Conservation (phyloP, 2,329 filamentous ascomycete species). For the Colletotrichum navitas region DNA sequence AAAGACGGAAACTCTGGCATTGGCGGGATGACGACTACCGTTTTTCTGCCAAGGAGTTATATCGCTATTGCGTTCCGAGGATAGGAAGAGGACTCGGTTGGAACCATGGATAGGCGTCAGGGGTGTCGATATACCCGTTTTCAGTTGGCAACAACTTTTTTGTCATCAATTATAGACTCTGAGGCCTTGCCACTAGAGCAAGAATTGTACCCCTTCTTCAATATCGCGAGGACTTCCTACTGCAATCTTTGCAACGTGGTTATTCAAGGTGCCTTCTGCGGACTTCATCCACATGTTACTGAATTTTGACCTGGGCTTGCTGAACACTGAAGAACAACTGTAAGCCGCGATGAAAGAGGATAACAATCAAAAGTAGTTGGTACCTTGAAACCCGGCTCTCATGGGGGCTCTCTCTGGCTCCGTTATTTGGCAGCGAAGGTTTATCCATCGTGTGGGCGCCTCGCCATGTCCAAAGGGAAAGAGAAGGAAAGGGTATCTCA, state of each 20-base stretch:
- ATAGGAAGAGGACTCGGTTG: slow-evolving; percentile 8
- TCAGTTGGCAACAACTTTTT: slow-evolving; percentile 6
- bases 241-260: not conserved
- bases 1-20: not conserved
- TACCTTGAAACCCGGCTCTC: not conserved
- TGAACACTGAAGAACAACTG: not conserved
- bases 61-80: slow-evolving; percentile 9
- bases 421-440: not conserved
- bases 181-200: not conserved
- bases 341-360: not conserved
- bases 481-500: not conserved
- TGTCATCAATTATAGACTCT: slow-evolving; percentile 15
- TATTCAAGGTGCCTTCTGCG: not conserved
- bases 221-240: not conserved
- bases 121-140: slow-evolving; percentile 33
- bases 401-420: not conserved
- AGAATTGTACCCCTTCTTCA: not conserved
- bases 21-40: not conserved
- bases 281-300: not conserved
- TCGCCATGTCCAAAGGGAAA: not conserved
- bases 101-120: slow-evolving; percentile 25
- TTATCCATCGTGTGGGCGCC: not conserved
- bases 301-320: not conserved
- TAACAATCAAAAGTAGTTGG: not conserved
- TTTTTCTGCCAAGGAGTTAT: not conserved